phyloP scores from a whole-genome alignment of 495 filamentous ascomycete genomes.

The Penicillium canescens region DNA sequence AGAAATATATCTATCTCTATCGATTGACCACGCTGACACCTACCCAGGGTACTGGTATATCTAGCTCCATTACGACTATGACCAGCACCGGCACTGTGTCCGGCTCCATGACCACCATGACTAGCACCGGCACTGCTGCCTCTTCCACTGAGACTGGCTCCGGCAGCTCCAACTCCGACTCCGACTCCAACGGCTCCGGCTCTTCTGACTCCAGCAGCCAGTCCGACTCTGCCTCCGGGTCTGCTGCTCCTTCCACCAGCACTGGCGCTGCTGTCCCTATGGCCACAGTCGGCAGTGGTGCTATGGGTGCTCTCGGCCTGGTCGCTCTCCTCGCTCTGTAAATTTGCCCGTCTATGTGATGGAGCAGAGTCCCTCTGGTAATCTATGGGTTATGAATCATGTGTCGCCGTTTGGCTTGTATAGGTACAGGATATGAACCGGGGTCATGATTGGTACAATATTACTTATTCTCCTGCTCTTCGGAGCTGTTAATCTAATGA shows the following conservation, averaged over 20 bases:
- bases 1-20: background rate
- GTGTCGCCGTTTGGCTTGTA: conserved; percentile 12
- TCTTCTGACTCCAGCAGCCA: conserved; percentile 7
- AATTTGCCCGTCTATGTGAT: conserved; percentile 1
- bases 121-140: conserved; percentile 14
- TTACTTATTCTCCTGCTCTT: conserved; percentile 15
- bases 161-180: conserved; percentile 9
- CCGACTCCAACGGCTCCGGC: conserved; percentile 10
- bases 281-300: conserved; percentile 37
- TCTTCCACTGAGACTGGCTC: conserved; percentile 24
- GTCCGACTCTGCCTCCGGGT: conserved; percentile 10
- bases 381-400: conserved; percentile 12
- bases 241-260: conserved; percentile 25
- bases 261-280: conserved; percentile 34
- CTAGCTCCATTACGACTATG: conserved; percentile 14
- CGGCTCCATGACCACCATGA: conserved; percentile 8
- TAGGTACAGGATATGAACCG: conserved; percentile 11
- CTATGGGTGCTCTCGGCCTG: conserved; percentile 38
- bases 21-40: too few relatives aligned
- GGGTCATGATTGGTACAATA: conserved; percentile 4
- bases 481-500: conserved; percentile 20
- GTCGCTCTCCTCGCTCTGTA: conserved; percentile 45
- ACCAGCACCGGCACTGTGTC: conserved; percentile 13
- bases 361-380: background rate
- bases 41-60: too few relatives aligned